Evolutionary conservation across 805 yeast genomes (phyloP), one percentile per base, ranked within the genome.

Genomic region (Teunomyces barrocoloradensis): DNA sequence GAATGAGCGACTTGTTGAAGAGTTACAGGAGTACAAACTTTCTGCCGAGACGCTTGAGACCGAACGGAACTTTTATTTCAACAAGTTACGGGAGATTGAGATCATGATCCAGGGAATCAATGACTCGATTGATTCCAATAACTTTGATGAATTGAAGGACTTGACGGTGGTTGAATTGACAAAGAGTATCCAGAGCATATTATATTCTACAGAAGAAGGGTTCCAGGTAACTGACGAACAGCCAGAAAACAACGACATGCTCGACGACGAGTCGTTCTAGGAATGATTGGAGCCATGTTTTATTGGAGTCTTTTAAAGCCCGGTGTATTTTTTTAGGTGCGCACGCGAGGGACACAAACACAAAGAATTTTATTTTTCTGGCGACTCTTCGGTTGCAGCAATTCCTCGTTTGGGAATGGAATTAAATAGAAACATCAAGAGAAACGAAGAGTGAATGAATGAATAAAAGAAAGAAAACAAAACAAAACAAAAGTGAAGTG

Each of bases 41-140:
- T 80, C 84, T 11, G 78, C 84, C 17, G 87, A 83, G 42, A 80
- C 84, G 11, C 69, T 89, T 43, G 88, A 85, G 58, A 79, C 87
- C 1, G 97, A 94, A 63, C 80, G 98, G 52, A 87, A 88, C 64
- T 89, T 92, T 59, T 94, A 94, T 65, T 92, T 88, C 68, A 84
- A 86, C 59, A 94, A 92, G 67, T 72, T 94, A 45, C 78, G 96
- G 53, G 96, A 88, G 49, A 87, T 94, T 47, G 99, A 94, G 65
- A 81, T 89, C 23, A 68, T 91, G 41, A 79, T 85, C 21, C 89
- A 86, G 58, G 78, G 84, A 20, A 59, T 70, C 35, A 63, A 61
- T 46, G 64, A 62, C n/a, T 48, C 56, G 30, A 53, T 39, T 32
- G 50, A 51, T 18, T 25, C 35, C 43, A 52, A 51, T 33, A 52